Evolutionary conservation across 768 basidiomycete genomes (phyloP).

Genomic region (Xerocomus brunneocitrinus): DNA sequence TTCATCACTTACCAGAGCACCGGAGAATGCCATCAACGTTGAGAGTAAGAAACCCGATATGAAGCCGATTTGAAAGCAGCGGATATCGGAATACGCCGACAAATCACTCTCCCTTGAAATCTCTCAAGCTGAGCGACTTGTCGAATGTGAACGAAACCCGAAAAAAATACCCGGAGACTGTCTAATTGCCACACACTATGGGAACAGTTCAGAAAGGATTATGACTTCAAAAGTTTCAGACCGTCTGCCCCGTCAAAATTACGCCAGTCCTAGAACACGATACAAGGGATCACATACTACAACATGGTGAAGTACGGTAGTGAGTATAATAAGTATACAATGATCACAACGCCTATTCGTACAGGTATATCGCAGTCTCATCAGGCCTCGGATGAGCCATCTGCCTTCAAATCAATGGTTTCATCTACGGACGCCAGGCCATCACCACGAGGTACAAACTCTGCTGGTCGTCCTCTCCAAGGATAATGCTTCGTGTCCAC

Average conservation of each 20-base stretch:
- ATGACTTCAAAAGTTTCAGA: too few species aligned
- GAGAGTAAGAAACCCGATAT: neutral
- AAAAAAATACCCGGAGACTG: too few species aligned
- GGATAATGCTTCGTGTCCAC: slow-evolving; percentile 20
- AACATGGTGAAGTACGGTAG: neutral
- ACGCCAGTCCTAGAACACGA: too few species aligned
- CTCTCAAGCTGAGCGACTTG: too few species aligned
- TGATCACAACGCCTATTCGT: neutral
- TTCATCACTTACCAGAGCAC: slow-evolving; percentile 58
- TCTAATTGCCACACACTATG: too few species aligned
- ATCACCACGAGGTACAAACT: slow-evolving; percentile 30
- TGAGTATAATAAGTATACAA: neutral
- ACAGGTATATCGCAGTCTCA: neutral
- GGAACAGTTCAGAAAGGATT: too few species aligned
- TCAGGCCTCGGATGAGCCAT: neutral
- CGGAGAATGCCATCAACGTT: slow-evolving; percentile 74
- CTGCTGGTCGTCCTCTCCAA: slow-evolving; percentile 33
- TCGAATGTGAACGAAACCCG: too few species aligned
- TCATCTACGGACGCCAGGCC: slow-evolving; percentile 11
- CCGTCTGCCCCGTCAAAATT: too few species aligned
- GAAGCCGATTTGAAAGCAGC: neutral
- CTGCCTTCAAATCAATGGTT: too few species aligned
- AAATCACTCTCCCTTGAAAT: neutral
- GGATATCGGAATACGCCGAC: neutral
- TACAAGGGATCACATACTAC: neutral